Base-by-base conservation (phyloP, 2,329 filamentous ascomycete species). In the Colletotrichum liaoningense region DNA sequence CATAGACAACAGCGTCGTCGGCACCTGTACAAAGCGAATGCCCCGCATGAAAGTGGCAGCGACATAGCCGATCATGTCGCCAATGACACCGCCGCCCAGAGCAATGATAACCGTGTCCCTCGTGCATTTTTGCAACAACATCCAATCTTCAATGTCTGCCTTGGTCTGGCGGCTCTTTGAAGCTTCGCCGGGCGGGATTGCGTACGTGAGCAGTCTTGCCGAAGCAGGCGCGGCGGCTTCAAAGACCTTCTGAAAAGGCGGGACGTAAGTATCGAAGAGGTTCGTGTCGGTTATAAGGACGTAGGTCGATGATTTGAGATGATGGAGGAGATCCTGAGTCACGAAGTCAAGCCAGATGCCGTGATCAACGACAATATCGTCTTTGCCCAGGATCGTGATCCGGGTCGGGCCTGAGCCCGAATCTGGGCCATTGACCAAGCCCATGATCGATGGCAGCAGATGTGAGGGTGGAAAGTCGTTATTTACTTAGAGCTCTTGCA, bases 31-130 rank as follows among this genome's bases (percentile, higher is more conserved):
- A 81, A 98, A 98, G 77, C 94, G 94, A 75, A 99, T 93, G 69
- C 97, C 97, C 77, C 97, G 93, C 97, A 99, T 99, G 85, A 98
- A 99, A 49, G 97, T 99, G 52, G 97, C 95, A 26, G 97, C 97
- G 64, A 98, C 95, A 81, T 97, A 99, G 65, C 97, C 97, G 75
- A 98, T 95, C 93, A 99, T 93, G 83, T 99, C 97, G 38, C 97
- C 97, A 83, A 99, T 98, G 74, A 99, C 97, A 71, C 97, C 97
- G 76, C 97, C 97, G 38, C 97, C 97, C 11, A 99, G 89, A 28
- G 97, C 97, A 81, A 99, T 94, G 72, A 99, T 92, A 76, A 99
- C 94, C 0, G 95, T 98, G 83, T 99, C 97, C 77, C 97, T 90
- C 30, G 95, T 97, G 85, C 97, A 99, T 92, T 93, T 92, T 79